Evolutionary conservation across 331 rosid species (phyloP).

Genomic region (Quercus tomentella): DNA sequence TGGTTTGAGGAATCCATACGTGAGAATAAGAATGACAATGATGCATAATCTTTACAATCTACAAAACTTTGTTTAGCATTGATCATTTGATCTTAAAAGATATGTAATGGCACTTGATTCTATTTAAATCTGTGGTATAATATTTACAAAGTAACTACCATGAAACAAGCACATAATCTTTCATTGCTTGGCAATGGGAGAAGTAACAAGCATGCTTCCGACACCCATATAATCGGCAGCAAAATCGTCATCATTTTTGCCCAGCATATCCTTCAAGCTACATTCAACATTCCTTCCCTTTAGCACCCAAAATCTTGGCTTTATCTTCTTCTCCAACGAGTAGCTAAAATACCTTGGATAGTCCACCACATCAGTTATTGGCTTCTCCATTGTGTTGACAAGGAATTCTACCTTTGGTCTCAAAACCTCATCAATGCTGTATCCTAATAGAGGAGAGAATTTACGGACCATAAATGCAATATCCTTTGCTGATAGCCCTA

Average conservation of each 20-base stretch:
- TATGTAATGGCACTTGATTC: background rate
- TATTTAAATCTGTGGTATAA: conserved; percentile 4
- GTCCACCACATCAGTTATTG: conserved; percentile 62
- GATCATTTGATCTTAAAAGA: background rate
- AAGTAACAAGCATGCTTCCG: conserved; percentile 16
- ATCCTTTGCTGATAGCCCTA: conserved; percentile 65
- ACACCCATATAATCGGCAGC: conserved; percentile 47
- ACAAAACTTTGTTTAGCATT: no score
- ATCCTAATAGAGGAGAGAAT: conserved; percentile 84
- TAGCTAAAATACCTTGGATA: conserved; percentile 93
- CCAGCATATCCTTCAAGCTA: conserved; percentile 80
- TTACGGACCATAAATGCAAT: conserved; percentile 66
- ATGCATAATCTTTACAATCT: no score
- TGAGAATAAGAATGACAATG: no score
- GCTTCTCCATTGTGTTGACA: conserved; percentile 69
- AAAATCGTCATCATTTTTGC: conserved; percentile 79
- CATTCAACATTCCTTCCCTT: conserved; percentile 57
- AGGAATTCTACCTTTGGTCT: conserved; percentile 79
- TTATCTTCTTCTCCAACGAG: conserved; percentile 86
- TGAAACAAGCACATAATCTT: background rate
- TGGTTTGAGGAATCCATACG: no score
- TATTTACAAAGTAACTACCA: conserved; percentile 30
- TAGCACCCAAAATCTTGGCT: conserved; percentile 72
- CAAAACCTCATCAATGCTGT: conserved; percentile 73
- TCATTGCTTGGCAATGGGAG: conserved; percentile 22